Evolutionary conservation across 192 early-diverging fungal genomes (phyloP), one percentile per base, ranked within the genome.

Genomic region (Pilaira anomala): DNA sequence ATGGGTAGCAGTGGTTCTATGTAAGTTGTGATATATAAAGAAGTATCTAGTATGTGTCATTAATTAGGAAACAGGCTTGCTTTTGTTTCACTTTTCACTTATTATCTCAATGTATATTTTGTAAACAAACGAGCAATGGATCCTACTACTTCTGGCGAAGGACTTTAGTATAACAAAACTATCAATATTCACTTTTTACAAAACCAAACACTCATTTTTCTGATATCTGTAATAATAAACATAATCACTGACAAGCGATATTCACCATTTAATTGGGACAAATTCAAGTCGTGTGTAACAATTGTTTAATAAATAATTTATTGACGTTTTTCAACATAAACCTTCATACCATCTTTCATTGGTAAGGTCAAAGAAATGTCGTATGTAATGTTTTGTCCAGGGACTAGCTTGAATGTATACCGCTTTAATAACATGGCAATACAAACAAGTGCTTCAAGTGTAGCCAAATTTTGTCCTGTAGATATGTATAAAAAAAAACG

Each of bases 401-500:
- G 65, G 8, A 75, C 68, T 45, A 79, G 42, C 29, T 63, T 54
- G 48, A 79, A 79, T 3, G 61, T 46, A 55, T 76, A 79, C 11
- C 60, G 68, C 28, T 57, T 74, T 33, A 79, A 69, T 3, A 79
- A 21, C 8, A 72, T 57, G n/a, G 68, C 65, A 40, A 76, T 57
- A 54, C 70, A 45, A 13, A 76, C 75, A 28, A 79, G 61, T 9
- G 78, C 68, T 54, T 79, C 78, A 57, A 76, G 60, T 11, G 74
- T 79, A 21, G 78, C 78, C 40, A 79, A 66, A 29, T 76, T 75
- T 68, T 76, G 71, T 6, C 78, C 77, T 62, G 18, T 39, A 25
- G 22, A 54, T 14, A 21, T n/a, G n/a, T n/a, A n/a, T n/a, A n/a
- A 51, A 24, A 18, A 54, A 41, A n/a, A 36, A 30, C 30, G 5